Conservation (phyloP, 2,329 filamentous ascomycete genomes). For the Aspergillus calidoustus region DNA sequence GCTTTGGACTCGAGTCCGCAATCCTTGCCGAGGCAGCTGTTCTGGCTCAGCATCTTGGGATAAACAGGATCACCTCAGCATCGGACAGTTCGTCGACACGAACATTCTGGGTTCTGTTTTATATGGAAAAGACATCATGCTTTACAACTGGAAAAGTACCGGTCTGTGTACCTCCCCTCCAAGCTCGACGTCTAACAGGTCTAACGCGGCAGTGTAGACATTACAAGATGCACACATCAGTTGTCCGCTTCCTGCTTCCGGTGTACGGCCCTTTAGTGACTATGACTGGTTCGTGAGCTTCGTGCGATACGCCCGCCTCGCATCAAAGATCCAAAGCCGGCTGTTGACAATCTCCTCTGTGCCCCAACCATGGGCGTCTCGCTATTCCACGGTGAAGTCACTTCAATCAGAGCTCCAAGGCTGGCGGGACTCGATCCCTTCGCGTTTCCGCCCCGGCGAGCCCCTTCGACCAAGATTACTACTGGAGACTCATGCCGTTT, state of each 20-base stretch:
- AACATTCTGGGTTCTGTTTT: conserved; percentile 49
- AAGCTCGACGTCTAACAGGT: too few species aligned
- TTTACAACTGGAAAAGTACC: conserved; percentile 40
- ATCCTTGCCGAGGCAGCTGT: conserved; percentile 42
- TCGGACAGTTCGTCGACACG: conserved; percentile 25
- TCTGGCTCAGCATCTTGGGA: conserved; percentile 38
- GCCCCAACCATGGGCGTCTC: conserved; percentile 21
- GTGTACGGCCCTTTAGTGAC: conserved; percentile 37
- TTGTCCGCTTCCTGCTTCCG: conserved; percentile 38
- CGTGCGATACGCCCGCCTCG: conserved; percentile 36
- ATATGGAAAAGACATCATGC: conserved; percentile 43
- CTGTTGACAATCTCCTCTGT: conserved; percentile 40
- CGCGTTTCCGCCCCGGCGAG: conserved; percentile 36
- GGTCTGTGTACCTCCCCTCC: conserved; percentile 33
- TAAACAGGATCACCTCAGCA: conserved; percentile 30
- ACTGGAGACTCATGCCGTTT: conserved; percentile 13
- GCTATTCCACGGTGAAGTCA: conserved; percentile 24
- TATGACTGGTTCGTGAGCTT: conserved; percentile 45
- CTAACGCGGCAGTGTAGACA: conserved; percentile 24
- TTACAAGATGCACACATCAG: conserved; percentile 45
- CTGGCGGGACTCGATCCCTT: conserved; percentile 39
- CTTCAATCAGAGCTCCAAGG: conserved; percentile 35
- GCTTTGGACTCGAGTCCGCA: conserved; percentile 40
- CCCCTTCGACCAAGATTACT: conserved; percentile 25
- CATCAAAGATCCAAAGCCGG: conserved; percentile 38